Percentiles rank a stretch among this genome's conserved stretches.
Evolutionary conservation across 768 basidiomycete species (phyloP).

Genomic region (Pleurotus salmoneostramineus): DNA sequence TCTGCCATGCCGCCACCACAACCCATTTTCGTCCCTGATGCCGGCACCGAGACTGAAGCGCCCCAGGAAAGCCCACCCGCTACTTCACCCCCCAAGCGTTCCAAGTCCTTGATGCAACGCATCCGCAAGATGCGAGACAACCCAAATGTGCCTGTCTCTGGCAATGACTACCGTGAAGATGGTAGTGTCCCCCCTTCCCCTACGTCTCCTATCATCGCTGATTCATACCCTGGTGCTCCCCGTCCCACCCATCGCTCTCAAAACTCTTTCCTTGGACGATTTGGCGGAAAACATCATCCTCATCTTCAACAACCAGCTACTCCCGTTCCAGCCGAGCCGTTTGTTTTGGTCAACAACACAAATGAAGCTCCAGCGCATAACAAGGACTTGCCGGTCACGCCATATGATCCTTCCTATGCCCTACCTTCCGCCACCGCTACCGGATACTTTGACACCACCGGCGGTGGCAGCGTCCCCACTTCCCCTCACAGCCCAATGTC

Average conservation of each 20-base stretch:
- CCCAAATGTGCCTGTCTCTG: conserved; percentile 73
- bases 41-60: conserved; percentile 28
- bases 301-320: conserved; percentile 25
- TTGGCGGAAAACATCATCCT: conserved; percentile 31
- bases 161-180: conserved; percentile 28
- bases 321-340: conserved; percentile 41
- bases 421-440: conserved; percentile 33
- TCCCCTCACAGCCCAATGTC: conserved; percentile 14
- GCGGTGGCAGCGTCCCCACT: conserved; percentile 15
- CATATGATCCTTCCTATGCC: conserved; percentile 17
- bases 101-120: conserved; percentile 83
- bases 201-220: conserved; percentile 16
- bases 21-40: conserved; percentile 72
- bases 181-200: conserved; percentile 41
- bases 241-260: conserved; percentile 72
- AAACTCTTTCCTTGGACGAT: conserved; percentile 76
- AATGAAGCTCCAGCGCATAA: conserved; percentile 30
- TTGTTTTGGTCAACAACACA: conserved; percentile 59
- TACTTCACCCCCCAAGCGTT: conserved; percentile 59
- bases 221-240: conserved; percentile 11
- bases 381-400: conserved; percentile 52
- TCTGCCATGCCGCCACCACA: conserved; percentile 72
- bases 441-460: conserved; percentile 48
- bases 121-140: conserved; percentile 86
- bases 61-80: conserved; percentile 38